Evolutionary conservation across 768 basidiomycete genomes (phyloP).

Genomic region (Boletus sp.): DNA sequence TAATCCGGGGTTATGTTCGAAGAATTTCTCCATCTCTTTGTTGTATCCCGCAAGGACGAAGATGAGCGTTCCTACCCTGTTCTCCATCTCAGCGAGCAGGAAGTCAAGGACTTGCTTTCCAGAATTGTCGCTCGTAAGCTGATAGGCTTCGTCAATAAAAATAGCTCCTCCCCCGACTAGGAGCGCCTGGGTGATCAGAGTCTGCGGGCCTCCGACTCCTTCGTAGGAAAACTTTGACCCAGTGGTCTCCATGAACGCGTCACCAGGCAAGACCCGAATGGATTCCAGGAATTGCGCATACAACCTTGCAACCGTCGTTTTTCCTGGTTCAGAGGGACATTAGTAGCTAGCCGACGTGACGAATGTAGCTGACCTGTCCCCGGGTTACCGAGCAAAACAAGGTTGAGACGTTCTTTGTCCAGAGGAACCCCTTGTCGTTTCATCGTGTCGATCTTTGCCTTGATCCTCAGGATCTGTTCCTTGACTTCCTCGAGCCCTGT

Average conservation of each 20-base stretch:
- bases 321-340: conserved; percentile 1
- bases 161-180: conserved; percentile 59
- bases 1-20: conserved; percentile 71
- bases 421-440: conserved; percentile 48
- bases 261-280: conserved; percentile 49
- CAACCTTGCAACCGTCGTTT: conserved; percentile 40
- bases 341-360: neutral
- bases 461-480: conserved; percentile 50
- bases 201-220: conserved; percentile 39
- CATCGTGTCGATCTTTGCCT: conserved; percentile 47
- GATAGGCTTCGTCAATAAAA: conserved; percentile 74
- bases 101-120: conserved; percentile 65
- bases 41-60: conserved; percentile 72
- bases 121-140: conserved; percentile 45
- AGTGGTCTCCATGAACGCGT: conserved; percentile 57
- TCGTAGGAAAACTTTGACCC: conserved; percentile 57
- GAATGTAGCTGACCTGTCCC: conserved; percentile 70
- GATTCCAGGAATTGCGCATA: conserved; percentile 63
- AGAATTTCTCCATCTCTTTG: conserved; percentile 74
- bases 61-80: conserved; percentile 57
- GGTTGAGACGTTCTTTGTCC: conserved; percentile 57
- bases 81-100: conserved; percentile 73
- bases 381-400: conserved; percentile 62
- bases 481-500: conserved; percentile 67
- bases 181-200: conserved; percentile 41